These are phyloP conservation scores for Penicillium janthinellum DNA, from an alignment of 2,329 filamentous ascomycete genomes.

Conservation along the genomic window DNA sequence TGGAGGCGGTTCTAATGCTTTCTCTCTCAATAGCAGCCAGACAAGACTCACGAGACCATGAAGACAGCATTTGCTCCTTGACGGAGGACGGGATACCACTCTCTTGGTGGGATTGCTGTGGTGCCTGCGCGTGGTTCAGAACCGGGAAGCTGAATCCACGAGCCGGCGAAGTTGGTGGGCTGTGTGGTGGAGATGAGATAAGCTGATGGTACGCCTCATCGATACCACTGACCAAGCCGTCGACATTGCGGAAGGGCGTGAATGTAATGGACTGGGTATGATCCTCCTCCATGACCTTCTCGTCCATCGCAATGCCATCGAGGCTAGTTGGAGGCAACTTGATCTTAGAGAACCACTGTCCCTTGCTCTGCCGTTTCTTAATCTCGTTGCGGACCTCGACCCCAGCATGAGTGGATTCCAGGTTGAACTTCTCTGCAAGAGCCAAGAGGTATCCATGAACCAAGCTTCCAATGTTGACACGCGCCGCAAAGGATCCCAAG, in stretches of 20 bases:
- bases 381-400: constrained; percentile 76
- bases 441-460: constrained; percentile 89
- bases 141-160: constrained; percentile 65
- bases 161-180: constrained; percentile 69
- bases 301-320: constrained; percentile 61
- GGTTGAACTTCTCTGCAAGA: constrained; percentile 73
- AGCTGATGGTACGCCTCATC: constrained; percentile 69
- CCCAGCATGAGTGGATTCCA: constrained; percentile 70
- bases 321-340: constrained; percentile 68
- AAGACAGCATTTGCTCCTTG: constrained; percentile 72
- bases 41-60: constrained; percentile 78
- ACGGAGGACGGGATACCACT: constrained; percentile 66
- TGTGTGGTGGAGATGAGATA: constrained; percentile 64
- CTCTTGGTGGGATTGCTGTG: constrained; percentile 40
- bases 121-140: constrained; percentile 51
- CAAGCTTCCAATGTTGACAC: constrained; percentile 78
- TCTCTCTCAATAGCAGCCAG: constrained; percentile 68
- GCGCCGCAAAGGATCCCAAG: constrained; percentile 58
- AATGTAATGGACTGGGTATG: constrained; percentile 55
- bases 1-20: constrained; percentile 69
- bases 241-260: constrained; percentile 73
- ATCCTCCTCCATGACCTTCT: constrained; percentile 38
- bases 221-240: constrained; percentile 72
- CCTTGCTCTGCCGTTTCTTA: constrained; percentile 68
- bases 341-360: constrained; percentile 77